Evolutionary conservation across 2,329 filamentous ascomycete genomes (phyloP).

Genomic region (Taxawa tesnikishii): DNA sequence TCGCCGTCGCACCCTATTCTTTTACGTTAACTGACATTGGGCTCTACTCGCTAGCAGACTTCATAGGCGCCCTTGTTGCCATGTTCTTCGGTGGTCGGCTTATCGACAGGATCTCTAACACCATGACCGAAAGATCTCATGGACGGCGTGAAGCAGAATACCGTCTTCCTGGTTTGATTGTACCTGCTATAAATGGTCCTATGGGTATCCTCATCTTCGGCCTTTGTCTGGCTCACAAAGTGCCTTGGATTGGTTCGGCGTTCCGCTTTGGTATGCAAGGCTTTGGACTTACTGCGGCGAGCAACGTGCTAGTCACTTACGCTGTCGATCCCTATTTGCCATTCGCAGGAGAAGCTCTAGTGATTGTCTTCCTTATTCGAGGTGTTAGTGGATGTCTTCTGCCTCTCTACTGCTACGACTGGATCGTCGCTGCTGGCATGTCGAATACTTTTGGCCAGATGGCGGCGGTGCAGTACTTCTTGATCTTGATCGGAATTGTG

Average conservation of each 20-base stretch:
- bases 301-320: conserved; percentile 17
- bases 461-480: conserved; percentile 13
- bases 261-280: conserved; percentile 18
- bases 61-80: conserved; percentile 12
- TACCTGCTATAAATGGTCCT: conserved; percentile 16
- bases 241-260: conserved; percentile 12
- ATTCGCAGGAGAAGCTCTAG: conserved; percentile 17
- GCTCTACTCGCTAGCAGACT: conserved; percentile 13
- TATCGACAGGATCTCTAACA: conserved; percentile 18
- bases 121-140: conserved; percentile 11
- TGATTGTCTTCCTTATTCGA: conserved; percentile 17
- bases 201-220: conserved; percentile 20
- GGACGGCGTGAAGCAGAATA: conserved; percentile 16
- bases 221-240: conserved; percentile 12
- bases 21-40: conserved; percentile 12
- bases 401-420: conserved; percentile 15
- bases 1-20: conserved; percentile 10
- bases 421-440: conserved; percentile 12
- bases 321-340: conserved; percentile 16
- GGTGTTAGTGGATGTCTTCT: conserved; percentile 16
- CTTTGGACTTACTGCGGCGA: conserved; percentile 17
- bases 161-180: conserved; percentile 14
- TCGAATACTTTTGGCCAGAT: conserved; percentile 15
- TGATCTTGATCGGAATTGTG: conserved; percentile 11
- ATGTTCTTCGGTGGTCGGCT: conserved; percentile 16